A percentile compares a stretch with the other conserved stretches of the same genome.
phyloP scores from a whole-genome alignment of 202 grass and related monocot genomes.

The Zoysia matrella region DNA sequence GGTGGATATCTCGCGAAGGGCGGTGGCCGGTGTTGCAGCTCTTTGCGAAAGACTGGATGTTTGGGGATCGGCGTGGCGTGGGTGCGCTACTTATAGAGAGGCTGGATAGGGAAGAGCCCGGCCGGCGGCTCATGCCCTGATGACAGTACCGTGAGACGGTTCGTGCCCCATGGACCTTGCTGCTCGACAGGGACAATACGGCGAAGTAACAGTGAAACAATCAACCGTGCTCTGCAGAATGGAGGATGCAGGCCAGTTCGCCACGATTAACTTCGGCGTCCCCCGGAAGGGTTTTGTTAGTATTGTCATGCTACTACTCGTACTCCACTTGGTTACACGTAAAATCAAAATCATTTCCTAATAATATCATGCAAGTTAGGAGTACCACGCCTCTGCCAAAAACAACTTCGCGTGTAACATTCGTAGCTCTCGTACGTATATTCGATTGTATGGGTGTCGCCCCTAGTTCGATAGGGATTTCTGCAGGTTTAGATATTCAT shows the following conservation, averaged over 20 bases:
- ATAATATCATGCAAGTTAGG: too few species aligned
- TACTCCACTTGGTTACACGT: too few species aligned
- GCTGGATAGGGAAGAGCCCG: not conserved
- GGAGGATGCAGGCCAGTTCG: not conserved
- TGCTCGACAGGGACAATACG: not conserved
- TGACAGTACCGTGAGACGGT: not conserved
- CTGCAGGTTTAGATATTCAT: too few species aligned
- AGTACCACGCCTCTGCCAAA: too few species aligned
- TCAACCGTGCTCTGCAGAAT: not conserved
- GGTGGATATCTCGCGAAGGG: not conserved
- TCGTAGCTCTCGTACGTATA: too few species aligned
- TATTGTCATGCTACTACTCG: too few species aligned
- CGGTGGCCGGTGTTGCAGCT: not conserved
- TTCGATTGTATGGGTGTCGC: too few species aligned
- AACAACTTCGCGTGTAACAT: too few species aligned
- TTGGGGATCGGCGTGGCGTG: constrained; percentile 4
- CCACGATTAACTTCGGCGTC: not conserved
- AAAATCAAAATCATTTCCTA: too few species aligned
- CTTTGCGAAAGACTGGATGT: not conserved
- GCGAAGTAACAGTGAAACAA: not conserved
- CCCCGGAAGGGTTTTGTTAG: too few species aligned
- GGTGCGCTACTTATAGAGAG: constrained; percentile 37
- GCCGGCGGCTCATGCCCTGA: not conserved
- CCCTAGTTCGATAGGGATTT: too few species aligned
- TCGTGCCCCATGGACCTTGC: not conserved